Conservation (phyloP, 1,284 basidiomycete genomes). For the Gymnopus androsaceus region DNA sequence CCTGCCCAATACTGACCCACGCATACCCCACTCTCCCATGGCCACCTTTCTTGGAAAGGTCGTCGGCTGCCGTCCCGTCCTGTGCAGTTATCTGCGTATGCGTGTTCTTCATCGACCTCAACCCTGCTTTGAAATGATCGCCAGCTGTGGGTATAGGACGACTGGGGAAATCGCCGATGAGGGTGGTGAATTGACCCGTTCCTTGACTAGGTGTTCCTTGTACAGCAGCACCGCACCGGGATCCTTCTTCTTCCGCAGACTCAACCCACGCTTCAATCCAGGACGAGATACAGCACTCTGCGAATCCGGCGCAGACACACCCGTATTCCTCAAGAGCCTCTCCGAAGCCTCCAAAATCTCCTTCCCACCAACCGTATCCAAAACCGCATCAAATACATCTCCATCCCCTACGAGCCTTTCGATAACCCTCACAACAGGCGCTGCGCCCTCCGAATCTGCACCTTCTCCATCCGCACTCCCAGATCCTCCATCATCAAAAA, state of each 20-base stretch:
- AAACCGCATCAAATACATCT: constrained; percentile 72
- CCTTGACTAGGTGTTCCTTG: constrained; percentile 25
- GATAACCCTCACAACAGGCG: constrained; percentile 56
- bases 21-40: constrained; percentile 62
- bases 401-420: constrained; percentile 54
- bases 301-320: constrained; percentile 1
- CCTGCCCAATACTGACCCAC: constrained; percentile 72
- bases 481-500: constrained; percentile 58
- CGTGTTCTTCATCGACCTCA: constrained; percentile 54
- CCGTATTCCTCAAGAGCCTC: constrained; percentile 47
- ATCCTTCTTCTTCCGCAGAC: constrained; percentile 9
- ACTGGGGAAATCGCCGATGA: constrained; percentile 67
- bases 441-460: constrained; percentile 30
- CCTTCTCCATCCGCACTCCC: constrained; percentile 25
- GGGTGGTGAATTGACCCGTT: constrained; percentile 68
- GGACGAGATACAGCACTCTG: constrained; percentile 27
- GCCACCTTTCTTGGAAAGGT: constrained; percentile 25
- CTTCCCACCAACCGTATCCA: constrained; percentile 81
- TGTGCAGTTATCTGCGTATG: constrained; percentile 13
- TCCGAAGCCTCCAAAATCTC: constrained; percentile 74
- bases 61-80: constrained; percentile 23
- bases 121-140: constrained; percentile 70
- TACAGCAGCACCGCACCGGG: neutral
- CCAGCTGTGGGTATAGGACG: constrained; percentile 65
- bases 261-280: constrained; percentile 29